phyloP scores from a whole-genome alignment of 1,139 yeast genomes.

The Yamadazyma diospyri region DNA sequence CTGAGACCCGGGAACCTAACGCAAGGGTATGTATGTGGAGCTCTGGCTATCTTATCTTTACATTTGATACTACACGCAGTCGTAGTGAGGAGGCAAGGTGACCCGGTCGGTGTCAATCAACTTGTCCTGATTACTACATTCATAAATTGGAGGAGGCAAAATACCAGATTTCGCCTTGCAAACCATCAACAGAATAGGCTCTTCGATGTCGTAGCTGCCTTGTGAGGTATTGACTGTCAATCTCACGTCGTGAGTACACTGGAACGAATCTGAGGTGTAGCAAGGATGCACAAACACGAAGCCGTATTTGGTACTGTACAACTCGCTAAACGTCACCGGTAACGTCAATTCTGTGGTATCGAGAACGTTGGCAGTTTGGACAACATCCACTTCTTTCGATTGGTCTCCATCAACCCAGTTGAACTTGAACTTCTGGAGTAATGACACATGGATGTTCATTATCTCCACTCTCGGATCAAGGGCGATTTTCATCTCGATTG shows the following conservation, averaged over 20 bases:
- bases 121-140: neutral
- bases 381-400: neutral
- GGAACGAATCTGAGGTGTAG: neutral
- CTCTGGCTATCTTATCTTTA: no score
- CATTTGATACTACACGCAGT: no score
- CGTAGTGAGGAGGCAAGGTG: neutral
- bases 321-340: neutral
- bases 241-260: neutral
- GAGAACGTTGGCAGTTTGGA: neutral
- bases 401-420: neutral
- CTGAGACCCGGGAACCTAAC: no score
- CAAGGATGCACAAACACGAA: neutral
- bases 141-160: neutral
- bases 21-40: no score
- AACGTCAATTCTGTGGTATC: neutral
- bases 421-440: slow-evolving; percentile 1
- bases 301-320: neutral
- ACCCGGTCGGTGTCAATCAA: neutral
- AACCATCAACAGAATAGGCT: neutral
- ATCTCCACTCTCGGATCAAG: neutral
- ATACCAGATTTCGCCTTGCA: neutral
- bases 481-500: neutral
- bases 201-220: neutral
- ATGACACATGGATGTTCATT: neutral
- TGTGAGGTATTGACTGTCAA: neutral